phyloP scores from a whole-genome alignment of 768 basidiomycete species.

The Podaxis sp. region DNA sequence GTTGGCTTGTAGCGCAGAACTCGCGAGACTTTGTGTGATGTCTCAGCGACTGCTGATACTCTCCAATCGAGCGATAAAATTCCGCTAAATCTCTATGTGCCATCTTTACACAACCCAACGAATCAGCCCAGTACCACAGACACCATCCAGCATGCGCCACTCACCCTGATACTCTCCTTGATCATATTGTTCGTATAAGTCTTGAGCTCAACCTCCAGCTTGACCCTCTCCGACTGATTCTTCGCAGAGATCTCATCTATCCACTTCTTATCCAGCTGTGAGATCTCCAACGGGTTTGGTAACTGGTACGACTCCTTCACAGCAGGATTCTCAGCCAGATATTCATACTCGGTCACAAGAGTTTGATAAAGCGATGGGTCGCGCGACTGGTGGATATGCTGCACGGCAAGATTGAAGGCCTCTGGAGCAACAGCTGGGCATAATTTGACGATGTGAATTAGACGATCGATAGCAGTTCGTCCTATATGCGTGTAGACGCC shows the following conservation, averaged over 20 bases:
- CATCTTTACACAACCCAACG: constrained; percentile 53
- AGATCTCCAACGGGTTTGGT: constrained; percentile 43
- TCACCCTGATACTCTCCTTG: constrained; percentile 94
- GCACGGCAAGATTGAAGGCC: constrained; percentile 63
- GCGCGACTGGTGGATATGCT: constrained; percentile 60
- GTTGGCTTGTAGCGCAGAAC: constrained; percentile 85
- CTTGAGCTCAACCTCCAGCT: constrained; percentile 91
- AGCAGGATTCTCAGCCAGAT: constrained; percentile 26
- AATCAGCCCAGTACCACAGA: background rate
- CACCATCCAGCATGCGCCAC: constrained; percentile 17
- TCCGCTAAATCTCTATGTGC: constrained; percentile 85
- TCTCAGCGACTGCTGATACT: constrained; percentile 66
- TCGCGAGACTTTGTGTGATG: constrained; percentile 91
- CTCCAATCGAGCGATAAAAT: constrained; percentile 70
- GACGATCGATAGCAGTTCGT: constrained; percentile 70
- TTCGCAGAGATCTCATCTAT: constrained; percentile 59
- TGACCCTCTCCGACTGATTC: constrained; percentile 72
- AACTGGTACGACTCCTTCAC: constrained; percentile 23
- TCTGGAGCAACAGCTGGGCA: constrained; percentile 70
- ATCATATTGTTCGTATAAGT: constrained; percentile 96
- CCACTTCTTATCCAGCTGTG: constrained; percentile 65
- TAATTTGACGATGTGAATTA: constrained; percentile 59
- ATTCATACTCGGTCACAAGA: constrained; percentile 52
- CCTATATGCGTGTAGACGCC: constrained; percentile 35
- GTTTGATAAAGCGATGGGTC: constrained; percentile 60